Evolutionary conservation across 495 filamentous ascomycete genomes (phyloP), one percentile per base, ranked within the genome.

Genomic region (Podospora didyma): DNA sequence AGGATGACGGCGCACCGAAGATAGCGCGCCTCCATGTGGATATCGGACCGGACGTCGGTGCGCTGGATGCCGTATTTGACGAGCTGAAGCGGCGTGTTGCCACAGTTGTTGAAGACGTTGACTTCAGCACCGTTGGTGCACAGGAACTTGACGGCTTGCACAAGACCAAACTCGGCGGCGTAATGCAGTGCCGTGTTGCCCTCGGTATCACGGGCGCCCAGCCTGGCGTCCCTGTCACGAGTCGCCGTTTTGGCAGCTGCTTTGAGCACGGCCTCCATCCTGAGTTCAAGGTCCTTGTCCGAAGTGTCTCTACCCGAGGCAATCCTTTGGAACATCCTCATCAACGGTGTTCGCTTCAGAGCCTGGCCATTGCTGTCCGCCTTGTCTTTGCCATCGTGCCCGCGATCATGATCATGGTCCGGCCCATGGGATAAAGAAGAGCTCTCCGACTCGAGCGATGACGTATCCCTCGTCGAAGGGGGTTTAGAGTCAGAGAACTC

Each of bases 51-150:
- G n/a, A 70, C 67, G 39, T 70, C 67, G 37, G 67, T 70, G 7
- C 67, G 63, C 49, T 70, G 67, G 20, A 70, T 70, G 53, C 65
- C 67, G 44, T 66, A 70, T 54, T 70, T 70, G 57, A 70, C 56
- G 7, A 70, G 67, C 53, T 70, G 67, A 28, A 70, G 57, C 10
- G 67, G 65, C 14, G 67, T 70, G 57, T 70, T 70, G 56, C 67
- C 67, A 51, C 67, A 70, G 58, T 70, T 70, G 61, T 70, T 70
- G 52, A 70, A 68, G 10, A 63, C 63, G 58, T 68, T 70, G 49
- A 70, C 64, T 17, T 53, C 49, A 6, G 61, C 65, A 17, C 58
- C 59, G 42, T 64, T 57, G 6, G 35, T 31, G 46, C 61, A 64
- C 2, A 70, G 56, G 19, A 62, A 65, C 53, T 66, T 62, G 46